Evolutionary conservation across 1,284 basidiomycete species (phyloP).

Genomic region (Fomitopsis betulina): DNA sequence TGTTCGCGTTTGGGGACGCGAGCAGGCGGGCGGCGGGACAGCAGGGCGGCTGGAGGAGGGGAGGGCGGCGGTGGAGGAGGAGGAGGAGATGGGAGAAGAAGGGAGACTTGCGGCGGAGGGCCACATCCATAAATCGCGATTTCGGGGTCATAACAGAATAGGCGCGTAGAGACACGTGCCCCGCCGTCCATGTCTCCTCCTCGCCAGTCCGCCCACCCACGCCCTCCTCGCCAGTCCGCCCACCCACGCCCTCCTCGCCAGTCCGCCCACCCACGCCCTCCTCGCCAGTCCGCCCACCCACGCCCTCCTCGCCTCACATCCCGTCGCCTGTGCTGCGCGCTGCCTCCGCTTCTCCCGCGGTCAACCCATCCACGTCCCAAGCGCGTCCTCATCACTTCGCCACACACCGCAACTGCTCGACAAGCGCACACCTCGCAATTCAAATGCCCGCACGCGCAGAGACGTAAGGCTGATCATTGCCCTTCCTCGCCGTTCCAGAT

Average conservation of each 20-base stretch:
- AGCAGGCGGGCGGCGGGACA: background rate
- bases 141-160: background rate
- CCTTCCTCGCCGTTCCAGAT: background rate
- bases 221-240: background rate
- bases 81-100: background rate
- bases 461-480: background rate
- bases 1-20: background rate
- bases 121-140: conserved; percentile 1
- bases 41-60: background rate
- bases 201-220: background rate
- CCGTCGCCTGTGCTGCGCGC: too few relatives aligned
- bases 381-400: too few relatives aligned
- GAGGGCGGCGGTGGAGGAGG: too few relatives aligned
- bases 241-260: background rate
- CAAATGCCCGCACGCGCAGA: background rate
- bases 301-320: too few relatives aligned
- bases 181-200: background rate
- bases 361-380: too few relatives aligned
- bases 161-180: conserved; percentile 1
- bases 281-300: background rate
- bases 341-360: too few relatives aligned
- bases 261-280: background rate
- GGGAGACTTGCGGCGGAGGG: background rate
- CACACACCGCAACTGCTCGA: too few relatives aligned
- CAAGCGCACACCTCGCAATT: too few relatives aligned